Evolutionary conservation across 805 yeast genomes (phyloP), one percentile per base, ranked within the genome.

Genomic region (Nakazawaea ernobii): DNA sequence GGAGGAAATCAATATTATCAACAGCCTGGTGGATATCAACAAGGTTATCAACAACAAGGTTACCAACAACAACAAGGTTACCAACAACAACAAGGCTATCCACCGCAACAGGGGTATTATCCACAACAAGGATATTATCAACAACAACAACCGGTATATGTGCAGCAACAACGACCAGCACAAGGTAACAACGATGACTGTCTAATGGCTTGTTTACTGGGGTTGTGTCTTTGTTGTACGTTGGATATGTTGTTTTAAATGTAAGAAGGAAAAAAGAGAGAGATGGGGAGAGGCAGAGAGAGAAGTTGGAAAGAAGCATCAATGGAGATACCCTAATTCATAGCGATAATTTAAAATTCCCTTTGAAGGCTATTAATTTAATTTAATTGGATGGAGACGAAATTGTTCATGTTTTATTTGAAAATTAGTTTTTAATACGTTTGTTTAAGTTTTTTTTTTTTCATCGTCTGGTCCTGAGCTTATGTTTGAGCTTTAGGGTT

Each of bases 181-280:
- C 54, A 54, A 30, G 57, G 58, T 20, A 67, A 66, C 42, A 66
- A 66, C 46, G 59, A 61, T 9, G 74, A 65, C 50, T 77, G 82
- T 61, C 62, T 75, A 55, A 62, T 74, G 55, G 82, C 75, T 10
- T 77, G 82, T 65, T 58, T 77, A 39, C 80, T 77, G 20, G 80
- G 77, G 24, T 48, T 76, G 59, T 77, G 82, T 71, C 52, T 77
- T 50, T 77, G 83, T 58, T 76, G 79, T 59, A 72, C 82, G 26
- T 54, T 77, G 49, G 81, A 77, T 55, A 71, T 77, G 47, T 45
- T 77, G 14, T 72, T 76, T 53, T 77, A 62, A 59, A 8, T 8
- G 17, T 13, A 37, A 24, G n/a, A n/a, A 20, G 13, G 15, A 30
- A 17, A n/a, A 29, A 29, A 9, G 15, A 2, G 44, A 20, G 38